Percentiles rank a stretch among this genome's conserved stretches.
phyloP scores from a whole-genome alignment of 179 eudicot genomes.

The Dionaea muscipula region DNA sequence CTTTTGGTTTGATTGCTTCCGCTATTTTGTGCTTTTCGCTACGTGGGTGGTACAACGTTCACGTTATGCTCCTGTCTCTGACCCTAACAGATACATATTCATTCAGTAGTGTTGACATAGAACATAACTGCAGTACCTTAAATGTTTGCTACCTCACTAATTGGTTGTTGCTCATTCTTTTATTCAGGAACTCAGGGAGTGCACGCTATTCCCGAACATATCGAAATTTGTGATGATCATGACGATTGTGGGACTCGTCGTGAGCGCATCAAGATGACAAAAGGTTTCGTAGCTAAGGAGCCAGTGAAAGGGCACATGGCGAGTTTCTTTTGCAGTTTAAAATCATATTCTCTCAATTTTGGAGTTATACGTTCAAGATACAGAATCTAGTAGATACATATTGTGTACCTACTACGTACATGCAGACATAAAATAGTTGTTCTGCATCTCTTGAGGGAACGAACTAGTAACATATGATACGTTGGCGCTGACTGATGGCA shows the following conservation, averaged over 20 bases:
- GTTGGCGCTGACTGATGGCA: background rate
- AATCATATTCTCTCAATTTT: slow-evolving; percentile 28
- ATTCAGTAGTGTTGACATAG: too few species aligned
- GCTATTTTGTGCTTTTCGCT: too few species aligned
- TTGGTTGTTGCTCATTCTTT: background rate
- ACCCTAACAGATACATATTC: too few species aligned
- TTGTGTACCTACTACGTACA: background rate
- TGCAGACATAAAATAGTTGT: background rate
- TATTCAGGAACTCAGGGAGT: slow-evolving; percentile 66
- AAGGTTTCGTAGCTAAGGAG: slow-evolving; percentile 97
- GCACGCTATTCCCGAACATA: slow-evolving; percentile 35
- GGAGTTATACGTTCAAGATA: background rate
- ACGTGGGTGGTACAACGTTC: too few species aligned
- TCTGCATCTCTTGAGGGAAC: too few species aligned
- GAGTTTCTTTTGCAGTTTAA: slow-evolving; percentile 33
- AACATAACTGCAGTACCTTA: background rate
- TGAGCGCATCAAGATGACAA: slow-evolving; percentile 62
- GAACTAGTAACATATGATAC: background rate
- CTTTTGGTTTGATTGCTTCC: too few species aligned
- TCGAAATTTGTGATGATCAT: slow-evolving; percentile 22
- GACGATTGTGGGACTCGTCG: slow-evolving; percentile 14
- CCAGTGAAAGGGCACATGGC: slow-evolving; percentile 71
- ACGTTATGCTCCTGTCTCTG: too few species aligned
- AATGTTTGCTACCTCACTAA: background rate
- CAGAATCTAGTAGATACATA: slow-evolving; percentile 8